Conservation (phyloP, 352 stramenopile species). For the Globisporangium iwayamae region DNA sequence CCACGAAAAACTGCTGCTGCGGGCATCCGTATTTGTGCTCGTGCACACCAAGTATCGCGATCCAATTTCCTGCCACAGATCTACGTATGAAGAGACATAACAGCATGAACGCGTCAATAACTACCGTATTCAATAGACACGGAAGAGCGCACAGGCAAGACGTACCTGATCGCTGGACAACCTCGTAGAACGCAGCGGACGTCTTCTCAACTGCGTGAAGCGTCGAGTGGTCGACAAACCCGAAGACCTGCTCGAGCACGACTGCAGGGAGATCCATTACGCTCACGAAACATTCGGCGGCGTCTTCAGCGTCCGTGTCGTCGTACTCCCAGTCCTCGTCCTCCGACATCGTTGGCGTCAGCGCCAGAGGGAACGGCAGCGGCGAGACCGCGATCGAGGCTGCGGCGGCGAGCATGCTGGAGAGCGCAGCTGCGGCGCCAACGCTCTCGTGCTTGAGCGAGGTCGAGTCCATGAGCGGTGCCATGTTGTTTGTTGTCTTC, state of each 20-base stretch:
- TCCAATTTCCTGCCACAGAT: conserved; percentile 39
- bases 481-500: conserved; percentile 9
- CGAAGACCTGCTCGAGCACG: conserved; percentile 47
- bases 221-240: conserved; percentile 48
- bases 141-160: conserved; percentile 8
- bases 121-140: background rate
- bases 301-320: background rate
- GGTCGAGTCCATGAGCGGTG: conserved; percentile 18
- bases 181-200: conserved; percentile 25
- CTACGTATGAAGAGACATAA: conserved; percentile 24
- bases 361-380: conserved; percentile 6
- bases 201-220: conserved; percentile 52
- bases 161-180: conserved; percentile 40
- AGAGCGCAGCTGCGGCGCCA: conserved; percentile 1
- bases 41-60: conserved; percentile 25
- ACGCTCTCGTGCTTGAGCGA: conserved; percentile 14
- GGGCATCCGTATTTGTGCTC: conserved; percentile 10
- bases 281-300: background rate
- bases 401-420: conserved; percentile 6
- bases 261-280: conserved; percentile 36
- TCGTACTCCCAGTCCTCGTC: background rate
- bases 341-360: background rate
- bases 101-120: background rate
- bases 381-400: conserved; percentile 6
- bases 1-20: conserved; percentile 24